Evolutionary conservation across 2,329 filamentous ascomycete genomes (phyloP).

Genomic region (Penicillium sp.): DNA sequence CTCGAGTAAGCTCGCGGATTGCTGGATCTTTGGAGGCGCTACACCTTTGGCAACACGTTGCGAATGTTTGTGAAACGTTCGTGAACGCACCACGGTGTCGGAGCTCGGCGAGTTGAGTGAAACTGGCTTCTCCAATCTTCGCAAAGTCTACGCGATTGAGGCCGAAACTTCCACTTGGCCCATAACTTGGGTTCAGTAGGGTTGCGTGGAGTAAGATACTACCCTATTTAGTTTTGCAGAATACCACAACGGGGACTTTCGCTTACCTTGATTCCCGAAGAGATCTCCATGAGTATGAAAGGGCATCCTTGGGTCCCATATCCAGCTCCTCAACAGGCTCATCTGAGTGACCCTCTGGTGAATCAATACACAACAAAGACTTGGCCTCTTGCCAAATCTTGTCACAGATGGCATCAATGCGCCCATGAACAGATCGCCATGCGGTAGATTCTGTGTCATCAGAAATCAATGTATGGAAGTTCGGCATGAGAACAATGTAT

Average conservation of each 20-base stretch:
- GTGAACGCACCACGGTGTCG: slow-evolving; percentile 92
- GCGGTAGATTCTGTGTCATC: slow-evolving; percentile 18
- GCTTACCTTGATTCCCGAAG: slow-evolving; percentile 87
- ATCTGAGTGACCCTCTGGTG: slow-evolving; percentile 78
- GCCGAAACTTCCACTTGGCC: slow-evolving; percentile 46
- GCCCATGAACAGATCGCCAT: slow-evolving; percentile 40
- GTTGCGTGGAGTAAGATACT: slow-evolving; percentile 72
- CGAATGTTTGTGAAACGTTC: slow-evolving; percentile 86
- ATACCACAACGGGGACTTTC: background rate
- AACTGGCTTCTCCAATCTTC: slow-evolving; percentile 71
- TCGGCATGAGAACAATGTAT: slow-evolving; percentile 51
- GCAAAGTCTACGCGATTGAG: slow-evolving; percentile 61
- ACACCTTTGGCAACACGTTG: slow-evolving; percentile 71
- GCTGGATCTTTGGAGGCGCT: slow-evolving; percentile 52
- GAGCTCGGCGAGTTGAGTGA: slow-evolving; percentile 77
- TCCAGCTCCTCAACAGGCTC: slow-evolving; percentile 68
- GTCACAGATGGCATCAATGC: slow-evolving; percentile 62
- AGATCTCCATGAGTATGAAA: slow-evolving; percentile 94
- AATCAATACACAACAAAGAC: slow-evolving; percentile 84
- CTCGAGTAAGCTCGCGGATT: slow-evolving; percentile 54
- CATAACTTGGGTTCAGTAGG: slow-evolving; percentile 56
- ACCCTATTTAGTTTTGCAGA: background rate
- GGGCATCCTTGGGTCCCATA: slow-evolving; percentile 76
- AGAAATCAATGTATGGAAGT: slow-evolving; percentile 38
- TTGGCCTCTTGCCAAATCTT: slow-evolving; percentile 77